These are phyloP conservation scores for Nitzschia palea DNA, from an alignment of 108 stramenopile species.

Conservation along the genomic window DNA sequence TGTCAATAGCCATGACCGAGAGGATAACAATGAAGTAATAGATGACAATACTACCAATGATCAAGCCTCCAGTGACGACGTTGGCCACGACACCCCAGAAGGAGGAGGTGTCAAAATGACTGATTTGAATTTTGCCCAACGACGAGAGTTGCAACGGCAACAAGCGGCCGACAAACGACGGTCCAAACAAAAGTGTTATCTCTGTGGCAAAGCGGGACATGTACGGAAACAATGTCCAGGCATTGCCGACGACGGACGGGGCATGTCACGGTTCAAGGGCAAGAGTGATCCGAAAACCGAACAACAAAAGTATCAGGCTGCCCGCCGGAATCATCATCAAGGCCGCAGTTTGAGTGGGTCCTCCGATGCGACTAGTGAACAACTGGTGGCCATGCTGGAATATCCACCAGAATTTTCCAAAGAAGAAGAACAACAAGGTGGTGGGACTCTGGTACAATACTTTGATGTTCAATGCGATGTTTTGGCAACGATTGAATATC, in stretches of 20 bases:
- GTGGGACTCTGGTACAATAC: background rate
- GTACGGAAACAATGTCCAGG: slow-evolving; percentile 35
- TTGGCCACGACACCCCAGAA: background rate
- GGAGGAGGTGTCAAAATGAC: background rate
- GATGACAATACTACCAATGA: background rate
- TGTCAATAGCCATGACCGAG: background rate
- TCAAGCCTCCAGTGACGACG: background rate
- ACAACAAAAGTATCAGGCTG: background rate
- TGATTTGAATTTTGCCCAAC: slow-evolving; percentile 28
- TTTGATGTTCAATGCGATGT: slow-evolving; percentile 16
- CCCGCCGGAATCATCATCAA: too few species aligned
- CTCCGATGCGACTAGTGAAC: background rate
- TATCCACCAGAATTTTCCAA: slow-evolving; percentile 11
- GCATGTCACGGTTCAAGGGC: slow-evolving; percentile 17
- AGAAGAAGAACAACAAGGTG: background rate
- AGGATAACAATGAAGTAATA: background rate
- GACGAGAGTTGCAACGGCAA: slow-evolving; percentile 32
- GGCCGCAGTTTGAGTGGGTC: background rate
- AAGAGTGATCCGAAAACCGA: slow-evolving; percentile 7
- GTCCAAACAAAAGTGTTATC: slow-evolving; percentile 21
- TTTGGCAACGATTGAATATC: slow-evolving; percentile 14
- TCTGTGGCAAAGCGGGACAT: slow-evolving; percentile 38
- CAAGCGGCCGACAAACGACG: slow-evolving; percentile 26
- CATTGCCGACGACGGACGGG: slow-evolving; percentile 41
- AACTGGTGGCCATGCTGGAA: background rate